Evolutionary conservation across 2,329 filamentous ascomycete genomes (phyloP).

Genomic region (Tolypocladium ovalisporum): DNA sequence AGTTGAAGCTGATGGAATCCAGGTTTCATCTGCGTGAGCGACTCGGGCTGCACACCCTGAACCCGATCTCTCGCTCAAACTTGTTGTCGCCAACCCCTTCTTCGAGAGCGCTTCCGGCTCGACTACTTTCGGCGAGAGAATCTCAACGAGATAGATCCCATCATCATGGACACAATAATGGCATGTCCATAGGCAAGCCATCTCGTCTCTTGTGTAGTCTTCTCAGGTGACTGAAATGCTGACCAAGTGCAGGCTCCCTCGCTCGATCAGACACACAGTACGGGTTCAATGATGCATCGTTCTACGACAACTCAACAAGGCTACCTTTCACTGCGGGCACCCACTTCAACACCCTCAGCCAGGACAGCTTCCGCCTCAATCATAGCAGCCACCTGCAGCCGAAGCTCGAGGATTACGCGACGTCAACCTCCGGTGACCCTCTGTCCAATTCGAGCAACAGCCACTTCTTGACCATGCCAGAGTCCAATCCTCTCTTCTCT

Average conservation of each 20-base stretch:
- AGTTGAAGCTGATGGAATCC: conserved; percentile 3
- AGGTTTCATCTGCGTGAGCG: conserved; percentile 22
- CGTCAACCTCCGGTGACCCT: conserved; percentile 9
- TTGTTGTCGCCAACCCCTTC: conserved; percentile 23
- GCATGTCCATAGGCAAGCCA: conserved; percentile 6
- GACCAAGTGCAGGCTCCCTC: conserved; percentile 10
- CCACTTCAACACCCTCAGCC: conserved; percentile 12
- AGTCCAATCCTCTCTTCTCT: conserved; percentile 20
- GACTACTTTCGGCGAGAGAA: conserved; percentile 13
- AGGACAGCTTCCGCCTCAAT: conserved; percentile 16
- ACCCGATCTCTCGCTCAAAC: conserved; percentile 26
- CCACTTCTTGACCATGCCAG: conserved; percentile 16
- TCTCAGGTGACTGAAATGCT: conserved; percentile 1
- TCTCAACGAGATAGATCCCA: conserved; percentile 9
- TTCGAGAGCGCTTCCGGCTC: conserved; percentile 15
- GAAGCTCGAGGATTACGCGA: conserved; percentile 16
- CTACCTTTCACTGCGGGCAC: conserved; percentile 13
- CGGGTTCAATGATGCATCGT: conserved; percentile 17
- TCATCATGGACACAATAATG: conserved; percentile 4
- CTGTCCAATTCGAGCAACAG: conserved; percentile 8
- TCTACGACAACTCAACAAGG: conserved; percentile 18
- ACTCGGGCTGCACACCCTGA: conserved; percentile 23
- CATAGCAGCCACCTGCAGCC: conserved; percentile 11
- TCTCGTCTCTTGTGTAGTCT: background rate
- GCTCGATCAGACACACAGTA: conserved; percentile 16